Conservation (phyloP, 495 filamentous ascomycete species). For the Staphylotrichum longicolle region DNA sequence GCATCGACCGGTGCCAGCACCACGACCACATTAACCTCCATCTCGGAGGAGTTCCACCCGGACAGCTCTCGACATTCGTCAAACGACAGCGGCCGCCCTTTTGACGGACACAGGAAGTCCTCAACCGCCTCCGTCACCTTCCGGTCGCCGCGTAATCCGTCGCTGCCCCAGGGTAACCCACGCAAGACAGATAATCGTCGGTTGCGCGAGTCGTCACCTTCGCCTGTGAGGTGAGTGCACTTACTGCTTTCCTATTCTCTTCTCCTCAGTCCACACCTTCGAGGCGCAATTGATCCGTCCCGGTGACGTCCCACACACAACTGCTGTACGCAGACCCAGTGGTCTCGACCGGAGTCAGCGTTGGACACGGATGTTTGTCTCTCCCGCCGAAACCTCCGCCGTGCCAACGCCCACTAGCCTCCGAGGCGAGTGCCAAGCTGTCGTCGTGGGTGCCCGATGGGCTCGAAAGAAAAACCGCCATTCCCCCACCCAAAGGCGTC, state of each 20-base stretch:
- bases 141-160: conserved; percentile 40
- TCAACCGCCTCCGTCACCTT: conserved; percentile 46
- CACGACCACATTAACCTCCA: conserved; percentile 26
- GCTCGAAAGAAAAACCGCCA: neutral
- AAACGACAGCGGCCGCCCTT: conserved; percentile 24
- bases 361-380: conserved; percentile 1
- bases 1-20: conserved; percentile 30
- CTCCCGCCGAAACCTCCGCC: neutral
- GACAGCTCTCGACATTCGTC: conserved; percentile 29
- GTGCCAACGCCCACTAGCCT: no score
- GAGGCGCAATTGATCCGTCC: conserved; percentile 9
- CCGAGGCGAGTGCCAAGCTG: conserved; percentile 10
- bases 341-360: conserved; percentile 21
- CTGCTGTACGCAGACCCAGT: conserved; percentile 22
- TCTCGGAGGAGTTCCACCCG: conserved; percentile 19
- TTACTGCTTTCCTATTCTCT: conserved; percentile 12
- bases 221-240: conserved; percentile 46
- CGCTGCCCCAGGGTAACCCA: conserved; percentile 45
- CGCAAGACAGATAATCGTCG: conserved; percentile 43
- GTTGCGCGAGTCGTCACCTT: conserved; percentile 47
- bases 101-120: conserved; percentile 39
- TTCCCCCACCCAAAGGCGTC: neutral
- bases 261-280: no score
- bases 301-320: conserved; percentile 11
- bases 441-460: neutral